phyloP scores from a whole-genome alignment of 495 filamentous ascomycete species.

The Trichoderma gamsii region DNA sequence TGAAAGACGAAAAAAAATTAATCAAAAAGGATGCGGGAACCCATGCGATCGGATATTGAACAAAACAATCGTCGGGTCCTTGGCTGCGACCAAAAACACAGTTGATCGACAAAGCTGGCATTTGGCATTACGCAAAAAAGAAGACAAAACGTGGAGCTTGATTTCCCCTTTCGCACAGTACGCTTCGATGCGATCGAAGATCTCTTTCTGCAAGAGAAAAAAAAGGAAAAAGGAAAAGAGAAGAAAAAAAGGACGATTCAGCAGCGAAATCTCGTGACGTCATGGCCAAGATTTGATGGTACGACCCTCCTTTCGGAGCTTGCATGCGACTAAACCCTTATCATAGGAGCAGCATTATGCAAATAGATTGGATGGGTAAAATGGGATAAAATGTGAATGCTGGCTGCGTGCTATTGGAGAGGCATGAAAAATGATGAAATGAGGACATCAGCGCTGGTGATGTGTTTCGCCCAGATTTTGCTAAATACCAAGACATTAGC shows the following conservation, averaged over 20 bases:
- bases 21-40: background rate
- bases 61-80: no score
- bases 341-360: background rate
- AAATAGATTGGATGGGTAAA: background rate
- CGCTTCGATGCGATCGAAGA: background rate
- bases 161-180: no score
- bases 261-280: background rate
- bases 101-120: background rate
- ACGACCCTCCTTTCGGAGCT: background rate
- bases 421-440: background rate
- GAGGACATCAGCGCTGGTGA: background rate
- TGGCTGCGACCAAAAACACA: background rate
- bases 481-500: no score
- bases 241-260: background rate
- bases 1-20: background rate
- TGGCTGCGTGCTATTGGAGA: background rate
- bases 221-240: background rate
- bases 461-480: no score
- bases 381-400: background rate
- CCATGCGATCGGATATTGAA: no score
- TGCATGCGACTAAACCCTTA: background rate
- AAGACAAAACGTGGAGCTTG: background rate
- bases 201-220: background rate
- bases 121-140: constrained; percentile 1
- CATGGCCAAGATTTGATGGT: background rate